These are phyloP conservation scores for Grigorovia jiainica DNA, from an alignment of 805 yeast species.

Conservation along the genomic window DNA sequence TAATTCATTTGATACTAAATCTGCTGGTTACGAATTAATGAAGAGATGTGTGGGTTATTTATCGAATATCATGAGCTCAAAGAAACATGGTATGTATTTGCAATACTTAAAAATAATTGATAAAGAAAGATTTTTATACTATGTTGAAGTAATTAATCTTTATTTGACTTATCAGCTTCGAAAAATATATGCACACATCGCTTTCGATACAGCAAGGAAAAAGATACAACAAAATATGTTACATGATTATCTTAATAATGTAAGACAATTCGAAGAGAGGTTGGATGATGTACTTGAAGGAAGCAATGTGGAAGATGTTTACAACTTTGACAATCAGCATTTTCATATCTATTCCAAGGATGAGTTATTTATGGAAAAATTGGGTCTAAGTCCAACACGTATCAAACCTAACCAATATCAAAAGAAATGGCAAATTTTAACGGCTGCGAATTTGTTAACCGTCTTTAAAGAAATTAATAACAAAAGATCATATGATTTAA, in stretches of 20 bases:
- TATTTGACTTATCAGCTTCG: neutral
- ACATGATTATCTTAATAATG: no score
- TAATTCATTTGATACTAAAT: no score
- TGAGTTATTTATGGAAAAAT: no score
- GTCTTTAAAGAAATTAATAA: constrained; percentile 46
- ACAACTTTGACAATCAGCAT: no score
- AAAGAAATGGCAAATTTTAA: constrained; percentile 69
- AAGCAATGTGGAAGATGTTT: no score
- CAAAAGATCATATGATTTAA: constrained; percentile 4
- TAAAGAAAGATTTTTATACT: constrained; percentile 34
- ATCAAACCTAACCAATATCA: constrained; percentile 43
- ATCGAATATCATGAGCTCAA: constrained; percentile 24
- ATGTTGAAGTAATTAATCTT: constrained; percentile 61
- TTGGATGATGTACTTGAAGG: no score
- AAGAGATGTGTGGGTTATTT: constrained; percentile 63
- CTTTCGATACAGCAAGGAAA: no score
- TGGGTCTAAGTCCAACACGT: no score
- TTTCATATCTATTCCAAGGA: no score
- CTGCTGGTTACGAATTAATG: constrained; percentile 56
- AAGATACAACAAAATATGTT: no score
- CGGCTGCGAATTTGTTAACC: constrained; percentile 53
- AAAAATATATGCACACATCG: neutral
- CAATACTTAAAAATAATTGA: constrained; percentile 21
- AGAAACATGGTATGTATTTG: constrained; percentile 4
- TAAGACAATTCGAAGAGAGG: no score